Base-by-base conservation (phyloP, 441 rosid genomes). In the Viola pubescens region DNA sequence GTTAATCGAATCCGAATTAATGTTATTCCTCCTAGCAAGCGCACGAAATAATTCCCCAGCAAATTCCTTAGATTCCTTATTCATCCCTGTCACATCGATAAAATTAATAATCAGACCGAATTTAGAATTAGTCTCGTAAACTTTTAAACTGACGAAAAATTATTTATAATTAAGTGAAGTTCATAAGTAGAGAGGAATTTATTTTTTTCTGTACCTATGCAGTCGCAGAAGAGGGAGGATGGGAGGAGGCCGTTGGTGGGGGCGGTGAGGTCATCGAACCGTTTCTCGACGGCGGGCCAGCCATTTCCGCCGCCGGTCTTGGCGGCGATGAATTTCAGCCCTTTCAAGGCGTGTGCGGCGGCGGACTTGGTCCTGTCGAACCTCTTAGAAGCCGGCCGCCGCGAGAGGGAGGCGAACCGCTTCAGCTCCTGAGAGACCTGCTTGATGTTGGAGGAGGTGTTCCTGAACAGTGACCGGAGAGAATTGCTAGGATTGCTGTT, bases 41-140 rank as follows among this genome's bases (percentile, higher is more conserved):
- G 94, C 88, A 6, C 81, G 73, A 39, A 85, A 87, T 55, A 90
- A 73, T 68, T 80, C 95, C 5, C 75, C 83, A 0, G 95, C 97
- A 16, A 90, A 90, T 54, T 85, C 95, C 75, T 87, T 84, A 0
- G 97, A 90, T 26, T 89, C 87, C 67, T 77, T 82, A 70, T 85
- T 87, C 95, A 89, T 87, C 10, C 95, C 97, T 89, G 64, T 8
- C 46, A 12, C 10, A n/a, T 41, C 12, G 2, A 4, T 9, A 11
- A 54, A 26, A 26, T 26, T 26, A 26, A 26, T 2, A 26, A 26
- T 26, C 34, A 2, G 34, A 2, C 34, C 34, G 34, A 26, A 26
- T 2, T 26, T 26, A 26, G 34, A 26, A 26, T 26, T 2, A 26
- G 2, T 26, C 34, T 2, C 2, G 34, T 26, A 1, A 16, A 16